These are phyloP conservation scores for Ceratobasidium sp. DNA, from an alignment of 1,284 basidiomycete species.

Conservation along the genomic window DNA sequence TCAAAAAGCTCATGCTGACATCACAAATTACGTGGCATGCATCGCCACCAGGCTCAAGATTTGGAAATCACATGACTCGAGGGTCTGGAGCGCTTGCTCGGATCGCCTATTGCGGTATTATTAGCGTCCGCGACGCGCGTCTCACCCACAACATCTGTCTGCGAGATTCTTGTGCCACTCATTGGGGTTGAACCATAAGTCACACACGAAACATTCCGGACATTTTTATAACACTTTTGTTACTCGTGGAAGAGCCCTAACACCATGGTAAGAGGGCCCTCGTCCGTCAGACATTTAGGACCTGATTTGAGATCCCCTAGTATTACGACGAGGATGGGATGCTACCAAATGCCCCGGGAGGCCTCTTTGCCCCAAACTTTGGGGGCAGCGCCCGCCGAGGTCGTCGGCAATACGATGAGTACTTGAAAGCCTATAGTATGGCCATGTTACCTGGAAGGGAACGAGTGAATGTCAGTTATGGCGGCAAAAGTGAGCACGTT, in stretches of 20 bases:
- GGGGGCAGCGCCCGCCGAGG: slow-evolving; percentile 12
- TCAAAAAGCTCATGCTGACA: slow-evolving; percentile 35
- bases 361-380: slow-evolving; percentile 32
- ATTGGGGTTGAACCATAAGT: not conserved
- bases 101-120: slow-evolving; percentile 11
- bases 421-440: slow-evolving; percentile 83
- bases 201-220: not conserved
- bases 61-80: slow-evolving; percentile 16
- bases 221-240: not conserved
- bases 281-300: not conserved
- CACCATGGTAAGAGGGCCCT: not conserved
- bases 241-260: not conserved
- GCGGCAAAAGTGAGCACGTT: slow-evolving; percentile 87
- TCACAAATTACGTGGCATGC: slow-evolving; percentile 38
- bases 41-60: slow-evolving; percentile 30
- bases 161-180: not conserved
- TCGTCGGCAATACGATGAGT: slow-evolving; percentile 70
- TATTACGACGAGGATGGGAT: slow-evolving; percentile 30
- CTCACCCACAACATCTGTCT: slow-evolving; percentile 13
- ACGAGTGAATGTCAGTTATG: slow-evolving; percentile 87
- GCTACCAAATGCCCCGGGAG: slow-evolving; percentile 25
- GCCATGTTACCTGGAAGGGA: slow-evolving; percentile 82
- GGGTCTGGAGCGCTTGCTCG: not conserved
- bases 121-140: slow-evolving; percentile 22
- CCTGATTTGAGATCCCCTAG: not conserved